Conservation (phyloP, 192 early-diverging fungal species). For the Linnemannia zychae region DNA sequence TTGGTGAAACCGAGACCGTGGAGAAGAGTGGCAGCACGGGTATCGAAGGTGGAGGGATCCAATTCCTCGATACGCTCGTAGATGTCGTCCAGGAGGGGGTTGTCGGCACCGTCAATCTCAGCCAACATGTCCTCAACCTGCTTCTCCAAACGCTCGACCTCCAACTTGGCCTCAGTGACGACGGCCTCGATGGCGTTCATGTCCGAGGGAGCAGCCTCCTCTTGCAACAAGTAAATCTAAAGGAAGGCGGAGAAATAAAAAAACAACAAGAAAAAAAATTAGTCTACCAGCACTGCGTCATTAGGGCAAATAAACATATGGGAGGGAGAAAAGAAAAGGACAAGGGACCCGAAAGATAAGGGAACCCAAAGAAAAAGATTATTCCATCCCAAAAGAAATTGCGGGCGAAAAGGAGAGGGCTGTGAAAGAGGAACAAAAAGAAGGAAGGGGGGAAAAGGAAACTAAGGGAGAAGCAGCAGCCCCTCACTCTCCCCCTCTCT, state of each 20-base stretch:
- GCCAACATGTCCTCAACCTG: conserved; percentile 92
- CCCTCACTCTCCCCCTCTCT: background rate
- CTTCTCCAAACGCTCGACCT: conserved; percentile 93
- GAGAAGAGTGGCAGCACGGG: conserved; percentile 90
- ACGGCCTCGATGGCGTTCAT: conserved; percentile 93
- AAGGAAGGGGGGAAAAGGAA: background rate
- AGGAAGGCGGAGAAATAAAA: background rate
- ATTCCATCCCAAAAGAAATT: background rate
- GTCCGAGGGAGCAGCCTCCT: conserved; percentile 96
- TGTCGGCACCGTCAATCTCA: conserved; percentile 85
- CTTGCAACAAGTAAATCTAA: conserved; percentile 92
- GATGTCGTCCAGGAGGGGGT: conserved; percentile 90
- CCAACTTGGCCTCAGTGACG: conserved; percentile 87
- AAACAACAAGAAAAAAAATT: background rate
- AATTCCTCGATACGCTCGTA: conserved; percentile 96
- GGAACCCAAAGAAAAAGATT: background rate
- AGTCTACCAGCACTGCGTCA: background rate
- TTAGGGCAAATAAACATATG: background rate
- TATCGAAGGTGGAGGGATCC: conserved; percentile 95
- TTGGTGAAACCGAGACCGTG: conserved; percentile 95
- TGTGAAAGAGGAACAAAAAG: background rate
- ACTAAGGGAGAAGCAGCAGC: background rate
- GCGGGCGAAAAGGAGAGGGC: background rate
- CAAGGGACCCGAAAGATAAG: conserved; percentile 9
- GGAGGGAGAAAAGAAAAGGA: background rate